Evolutionary conservation across 805 yeast species (phyloP), one percentile per base, ranked within the genome.

Genomic region (Kodamaea leandrae): DNA sequence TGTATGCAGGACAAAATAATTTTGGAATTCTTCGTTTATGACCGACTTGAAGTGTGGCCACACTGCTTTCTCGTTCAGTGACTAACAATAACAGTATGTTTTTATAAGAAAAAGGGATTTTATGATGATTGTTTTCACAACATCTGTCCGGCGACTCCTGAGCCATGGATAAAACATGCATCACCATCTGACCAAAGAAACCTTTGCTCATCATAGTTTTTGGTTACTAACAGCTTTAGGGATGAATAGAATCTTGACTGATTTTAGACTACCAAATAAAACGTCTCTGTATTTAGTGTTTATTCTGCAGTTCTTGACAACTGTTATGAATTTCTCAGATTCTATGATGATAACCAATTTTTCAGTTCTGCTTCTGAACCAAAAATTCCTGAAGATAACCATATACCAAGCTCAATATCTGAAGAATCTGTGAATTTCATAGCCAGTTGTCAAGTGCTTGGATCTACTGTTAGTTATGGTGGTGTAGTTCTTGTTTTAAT

Each of bases 281-380:
- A 23, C 37, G 15, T n/a, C 26, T 5, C 15, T 19, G 42, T 17
- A 33, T 53, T 67, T 53, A 18, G n/a, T n/a, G n/a, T n/a, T n/a
- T 27, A 8, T 27, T 27, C 9, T 21, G 24, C 24, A 21, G 9
- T 9, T 9, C n/a, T n/a, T n/a, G 6, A 21, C 24, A 21, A 21
- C 6, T 9, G 6, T 6, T 9, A 21, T 9, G 9, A 21, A 21
- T 9, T 7, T 6, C 6, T 18, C 21, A 32, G 32, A 34, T 45
- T 52, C 34, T 47, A 69, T 81, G 89, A 83, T 83, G 89, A 82
- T 64, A 44, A 54, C 67, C 64, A 54, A 58, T 52, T 54, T 62
- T 76, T 85, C 96, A 87, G 96, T 87, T 87, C 96, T 87, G 96
- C 96, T 87, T 87, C 96, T 87, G 96, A 87, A 74, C 77, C 77